Conservation (phyloP, 495 filamentous ascomycete genomes). For the Cudoniella acicularis region DNA sequence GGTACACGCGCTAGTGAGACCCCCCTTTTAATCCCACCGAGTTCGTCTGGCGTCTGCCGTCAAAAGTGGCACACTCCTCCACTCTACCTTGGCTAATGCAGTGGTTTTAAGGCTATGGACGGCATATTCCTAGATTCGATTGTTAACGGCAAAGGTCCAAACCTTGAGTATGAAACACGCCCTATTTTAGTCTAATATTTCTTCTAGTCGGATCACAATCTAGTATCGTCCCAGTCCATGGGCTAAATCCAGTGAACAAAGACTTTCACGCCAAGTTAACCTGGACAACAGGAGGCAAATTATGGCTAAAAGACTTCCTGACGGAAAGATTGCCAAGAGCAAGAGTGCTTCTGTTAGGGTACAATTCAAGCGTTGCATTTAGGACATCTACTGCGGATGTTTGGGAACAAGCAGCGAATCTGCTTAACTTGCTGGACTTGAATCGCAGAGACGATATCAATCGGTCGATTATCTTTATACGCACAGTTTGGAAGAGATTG, state of each 20-base stretch:
- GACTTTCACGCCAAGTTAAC: slow-evolving; percentile 3
- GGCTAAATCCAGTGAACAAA: slow-evolving; percentile 10
- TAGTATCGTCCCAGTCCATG: slow-evolving; percentile 16
- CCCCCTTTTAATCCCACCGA: too few species aligned
- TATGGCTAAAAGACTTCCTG: slow-evolving; percentile 8
- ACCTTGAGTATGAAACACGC: too few species aligned
- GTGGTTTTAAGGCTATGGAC: too few species aligned
- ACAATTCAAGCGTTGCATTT: slow-evolving; percentile 12
- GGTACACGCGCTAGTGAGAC: too few species aligned
- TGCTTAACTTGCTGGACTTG: slow-evolving; percentile 23
- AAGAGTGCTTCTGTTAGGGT: slow-evolving; percentile 7
- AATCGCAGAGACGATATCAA: slow-evolving; percentile 50
- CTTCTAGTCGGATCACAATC: too few species aligned
- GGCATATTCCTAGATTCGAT: too few species aligned
- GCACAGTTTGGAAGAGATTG: slow-evolving; percentile 74
- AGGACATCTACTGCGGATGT: background rate
- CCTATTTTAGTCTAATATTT: too few species aligned
- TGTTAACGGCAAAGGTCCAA: too few species aligned
- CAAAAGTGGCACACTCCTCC: too few species aligned
- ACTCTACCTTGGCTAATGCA: too few species aligned
- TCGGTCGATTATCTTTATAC: slow-evolving; percentile 79
- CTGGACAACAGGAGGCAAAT: slow-evolving; percentile 5
- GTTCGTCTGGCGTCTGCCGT: too few species aligned
- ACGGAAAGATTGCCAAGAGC: background rate
- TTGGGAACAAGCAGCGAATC: background rate